Evolutionary conservation across 2,329 filamentous ascomycete species (phyloP).

Genomic region (Trichophyton verrucosum): DNA sequence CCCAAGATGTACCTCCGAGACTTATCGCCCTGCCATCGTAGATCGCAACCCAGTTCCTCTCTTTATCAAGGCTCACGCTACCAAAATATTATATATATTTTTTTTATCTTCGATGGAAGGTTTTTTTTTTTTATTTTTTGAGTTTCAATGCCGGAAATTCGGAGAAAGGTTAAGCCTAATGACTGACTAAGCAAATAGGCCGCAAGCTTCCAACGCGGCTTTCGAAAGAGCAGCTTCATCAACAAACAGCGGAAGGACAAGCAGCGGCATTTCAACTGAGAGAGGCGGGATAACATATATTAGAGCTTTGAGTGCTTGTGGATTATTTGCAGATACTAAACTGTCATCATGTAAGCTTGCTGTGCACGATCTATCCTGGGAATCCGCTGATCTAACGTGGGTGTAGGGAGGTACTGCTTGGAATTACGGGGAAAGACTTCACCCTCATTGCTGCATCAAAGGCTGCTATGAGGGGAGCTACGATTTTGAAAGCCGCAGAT

Average conservation of each 20-base stretch:
- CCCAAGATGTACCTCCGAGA: neutral
- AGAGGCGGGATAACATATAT: neutral
- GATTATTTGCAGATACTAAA: neutral
- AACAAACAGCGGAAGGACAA: neutral
- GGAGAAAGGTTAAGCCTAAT: conserved; percentile 23
- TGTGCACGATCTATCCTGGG: neutral
- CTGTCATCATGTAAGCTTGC: neutral
- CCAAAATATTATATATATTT: conserved; percentile 6
- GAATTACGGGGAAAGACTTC: conserved; percentile 98
- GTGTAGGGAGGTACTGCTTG: conserved; percentile 85
- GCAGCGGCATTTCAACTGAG: neutral
- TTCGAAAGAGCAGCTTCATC: neutral
- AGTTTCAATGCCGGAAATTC: conserved; percentile 5
- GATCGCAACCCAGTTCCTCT: neutral
- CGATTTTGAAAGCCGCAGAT: conserved; percentile 85
- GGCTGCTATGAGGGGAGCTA: conserved; percentile 94
- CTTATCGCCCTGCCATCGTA: neutral
- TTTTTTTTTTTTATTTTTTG: conserved; percentile 5
- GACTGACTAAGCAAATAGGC: conserved; percentile 18
- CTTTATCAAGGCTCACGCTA: conserved; percentile 1
- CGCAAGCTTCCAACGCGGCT: conserved; percentile 31
- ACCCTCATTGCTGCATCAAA: conserved; percentile 95
- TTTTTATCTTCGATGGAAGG: conserved; percentile 4
- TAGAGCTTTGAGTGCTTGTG: neutral
- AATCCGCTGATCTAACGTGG: neutral